A percentile compares a stretch with the other conserved stretches of the same genome.
Evolutionary conservation across 1,284 basidiomycete species (phyloP).

Genomic region (Phellinidium pouzarii): DNA sequence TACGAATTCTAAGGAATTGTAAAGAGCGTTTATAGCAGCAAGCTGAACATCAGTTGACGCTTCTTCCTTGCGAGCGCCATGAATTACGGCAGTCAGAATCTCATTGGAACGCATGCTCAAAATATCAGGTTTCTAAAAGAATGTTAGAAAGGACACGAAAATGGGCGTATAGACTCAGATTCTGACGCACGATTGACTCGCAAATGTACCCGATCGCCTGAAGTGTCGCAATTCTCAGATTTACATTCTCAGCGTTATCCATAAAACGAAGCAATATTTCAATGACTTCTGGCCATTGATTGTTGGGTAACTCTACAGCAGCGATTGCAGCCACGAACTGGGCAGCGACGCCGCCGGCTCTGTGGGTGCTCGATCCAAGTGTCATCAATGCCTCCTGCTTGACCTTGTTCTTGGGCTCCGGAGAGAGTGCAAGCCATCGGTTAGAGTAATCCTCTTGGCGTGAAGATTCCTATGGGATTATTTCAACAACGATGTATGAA

Average conservation of each 20-base stretch:
- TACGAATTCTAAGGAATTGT: conserved; percentile 97
- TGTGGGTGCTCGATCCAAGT: conserved; percentile 66
- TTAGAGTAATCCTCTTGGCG: conserved; percentile 73
- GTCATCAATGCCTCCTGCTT: conserved; percentile 85
- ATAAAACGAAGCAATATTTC: conserved; percentile 84
- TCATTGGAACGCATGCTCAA: conserved; percentile 89
- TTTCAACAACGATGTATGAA: conserved; percentile 5
- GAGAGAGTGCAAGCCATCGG: conserved; percentile 77
- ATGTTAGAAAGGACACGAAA: conserved; percentile 15
- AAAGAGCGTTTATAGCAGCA: conserved; percentile 91
- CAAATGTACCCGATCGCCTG: conserved; percentile 97
- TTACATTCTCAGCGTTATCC: conserved; percentile 69
- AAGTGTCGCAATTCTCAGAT: conserved; percentile 83
- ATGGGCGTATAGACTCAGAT: conserved; percentile 18
- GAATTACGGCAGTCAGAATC: conserved; percentile 97
- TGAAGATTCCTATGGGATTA: conserved; percentile 55
- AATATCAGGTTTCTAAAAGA: conserved; percentile 79
- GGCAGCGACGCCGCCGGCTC: conserved; percentile 83
- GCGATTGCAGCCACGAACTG: conserved; percentile 95
- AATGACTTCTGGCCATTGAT: conserved; percentile 89
- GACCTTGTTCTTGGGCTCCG: conserved; percentile 70
- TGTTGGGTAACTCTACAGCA: conserved; percentile 83
- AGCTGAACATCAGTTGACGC: conserved; percentile 88
- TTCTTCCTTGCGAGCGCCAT: conserved; percentile 96
- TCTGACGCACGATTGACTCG: conserved; percentile 82